These are phyloP conservation scores for Oryza australiensis DNA, from an alignment of 176 grass and related monocot genomes.

Conservation along the genomic window DNA sequence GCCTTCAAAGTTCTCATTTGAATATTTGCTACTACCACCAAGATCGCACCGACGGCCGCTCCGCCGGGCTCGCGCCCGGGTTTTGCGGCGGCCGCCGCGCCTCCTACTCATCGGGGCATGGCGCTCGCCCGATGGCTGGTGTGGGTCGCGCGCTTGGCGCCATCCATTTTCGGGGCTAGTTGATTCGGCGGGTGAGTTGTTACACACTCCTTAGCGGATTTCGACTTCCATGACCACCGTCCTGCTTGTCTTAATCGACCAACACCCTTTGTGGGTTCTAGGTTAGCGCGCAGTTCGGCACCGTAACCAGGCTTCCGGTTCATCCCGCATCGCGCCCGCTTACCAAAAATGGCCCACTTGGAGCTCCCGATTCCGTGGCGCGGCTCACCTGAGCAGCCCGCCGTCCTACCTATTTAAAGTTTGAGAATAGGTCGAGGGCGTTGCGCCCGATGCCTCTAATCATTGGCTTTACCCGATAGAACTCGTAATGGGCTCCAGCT, in stretches of 20 bases:
- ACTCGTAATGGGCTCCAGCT: slow-evolving; percentile 23
- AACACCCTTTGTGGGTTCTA: slow-evolving; percentile 65
- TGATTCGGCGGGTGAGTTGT: slow-evolving; percentile 85
- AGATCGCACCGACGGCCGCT: too few species aligned
- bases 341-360: slow-evolving; percentile 66
- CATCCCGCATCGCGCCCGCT: slow-evolving; percentile 59
- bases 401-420: too few species aligned
- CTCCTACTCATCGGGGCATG: too few species aligned
- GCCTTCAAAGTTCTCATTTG: slow-evolving; percentile 89
- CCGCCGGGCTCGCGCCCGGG: too few species aligned
- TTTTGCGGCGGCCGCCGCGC: too few species aligned
- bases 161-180: slow-evolving; percentile 80
- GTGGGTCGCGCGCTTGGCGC: too few species aligned
- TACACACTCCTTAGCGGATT: slow-evolving; percentile 40
- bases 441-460: not conserved
- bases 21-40: slow-evolving; percentile 91
- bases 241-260: slow-evolving; percentile 52
- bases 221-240: too few species aligned
- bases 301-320: slow-evolving; percentile 23
- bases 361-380: slow-evolving; percentile 38
- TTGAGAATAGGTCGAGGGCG: slow-evolving; percentile 29
- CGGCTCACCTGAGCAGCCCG: slow-evolving; percentile 12
- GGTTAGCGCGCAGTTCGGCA: slow-evolving; percentile 51
- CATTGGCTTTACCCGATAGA: not conserved
- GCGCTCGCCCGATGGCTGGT: too few species aligned